Conservation (phyloP, 1,139 yeast species). For the Zygoascus hellenicus region DNA sequence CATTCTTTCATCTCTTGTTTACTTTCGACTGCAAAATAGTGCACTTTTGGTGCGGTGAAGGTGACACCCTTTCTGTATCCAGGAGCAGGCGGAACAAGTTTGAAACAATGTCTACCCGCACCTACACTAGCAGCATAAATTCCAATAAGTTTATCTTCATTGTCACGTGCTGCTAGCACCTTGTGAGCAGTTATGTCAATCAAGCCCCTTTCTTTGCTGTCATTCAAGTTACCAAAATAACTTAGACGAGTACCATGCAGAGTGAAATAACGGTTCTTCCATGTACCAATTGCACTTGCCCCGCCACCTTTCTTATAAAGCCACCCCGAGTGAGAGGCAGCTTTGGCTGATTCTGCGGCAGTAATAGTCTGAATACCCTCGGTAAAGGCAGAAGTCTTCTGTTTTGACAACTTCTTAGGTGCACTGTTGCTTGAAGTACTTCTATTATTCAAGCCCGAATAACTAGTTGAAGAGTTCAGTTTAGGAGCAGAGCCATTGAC, state of each 20-base stretch:
- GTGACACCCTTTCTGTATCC: constrained; percentile 93
- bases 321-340: constrained; percentile 86
- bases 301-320: constrained; percentile 83
- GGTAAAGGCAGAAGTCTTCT: constrained; percentile 79
- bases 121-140: constrained; percentile 91
- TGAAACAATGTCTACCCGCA: constrained; percentile 86
- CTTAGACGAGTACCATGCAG: constrained; percentile 90
- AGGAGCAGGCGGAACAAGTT: constrained; percentile 94
- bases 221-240: constrained; percentile 75
- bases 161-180: constrained; percentile 71
- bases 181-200: constrained; percentile 94
- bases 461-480: constrained; percentile 8
- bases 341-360: constrained; percentile 71
- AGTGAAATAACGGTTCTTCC: constrained; percentile 88
- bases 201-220: constrained; percentile 80
- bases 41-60: constrained; percentile 93
- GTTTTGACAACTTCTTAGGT: constrained; percentile 27
- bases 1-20: constrained; percentile 89
- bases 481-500: constrained; percentile 16
- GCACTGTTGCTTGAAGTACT: constrained; percentile 10
- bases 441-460: constrained; percentile 8
- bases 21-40: constrained; percentile 90
- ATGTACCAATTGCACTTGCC: constrained; percentile 64
- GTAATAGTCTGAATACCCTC: constrained; percentile 80
- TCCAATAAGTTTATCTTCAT: constrained; percentile 72